Percentiles rank a stretch among this genome's conserved stretches.
Evolutionary conservation across 192 early-diverging fungal genomes (phyloP).

Genomic region (Coemansia sp.): DNA sequence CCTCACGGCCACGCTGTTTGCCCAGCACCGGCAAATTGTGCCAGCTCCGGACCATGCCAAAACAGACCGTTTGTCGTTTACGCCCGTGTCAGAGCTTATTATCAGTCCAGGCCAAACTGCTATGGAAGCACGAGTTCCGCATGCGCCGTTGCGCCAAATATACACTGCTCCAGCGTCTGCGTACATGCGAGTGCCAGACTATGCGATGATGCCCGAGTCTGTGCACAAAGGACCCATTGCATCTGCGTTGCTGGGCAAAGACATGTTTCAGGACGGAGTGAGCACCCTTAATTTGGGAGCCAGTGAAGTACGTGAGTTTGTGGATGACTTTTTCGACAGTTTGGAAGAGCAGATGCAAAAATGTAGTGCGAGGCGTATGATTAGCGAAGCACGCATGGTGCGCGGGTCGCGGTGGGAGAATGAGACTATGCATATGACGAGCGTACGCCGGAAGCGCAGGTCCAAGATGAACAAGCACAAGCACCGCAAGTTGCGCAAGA

Average conservation of each 20-base stretch:
- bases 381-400: background rate
- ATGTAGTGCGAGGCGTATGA: too few relatives aligned
- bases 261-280: constrained; percentile 34
- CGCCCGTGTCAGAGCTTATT: constrained; percentile 36
- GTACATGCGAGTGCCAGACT: constrained; percentile 38
- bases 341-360: constrained; percentile 14
- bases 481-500: constrained; percentile 83
- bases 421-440: constrained; percentile 59
- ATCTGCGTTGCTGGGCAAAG: constrained; percentile 35
- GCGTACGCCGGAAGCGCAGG: constrained; percentile 77
- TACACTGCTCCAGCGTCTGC: constrained; percentile 49
- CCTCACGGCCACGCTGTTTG: constrained; percentile 34
- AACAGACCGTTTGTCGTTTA: constrained; percentile 27
- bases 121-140: constrained; percentile 32
- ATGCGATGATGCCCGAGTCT: constrained; percentile 49
- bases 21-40: constrained; percentile 40
- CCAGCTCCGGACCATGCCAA: background rate
- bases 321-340: constrained; percentile 49
- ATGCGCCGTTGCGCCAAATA: constrained; percentile 31
- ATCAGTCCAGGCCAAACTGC: constrained; percentile 21
- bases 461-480: constrained; percentile 99
- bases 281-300: constrained; percentile 16
- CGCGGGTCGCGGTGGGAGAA: constrained; percentile 24
- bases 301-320: constrained; percentile 34
- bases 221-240: constrained; percentile 49